Evolutionary conservation across 164 flowering plant genomes (phyloP).

Genomic region (Berberis vulgaris): DNA sequence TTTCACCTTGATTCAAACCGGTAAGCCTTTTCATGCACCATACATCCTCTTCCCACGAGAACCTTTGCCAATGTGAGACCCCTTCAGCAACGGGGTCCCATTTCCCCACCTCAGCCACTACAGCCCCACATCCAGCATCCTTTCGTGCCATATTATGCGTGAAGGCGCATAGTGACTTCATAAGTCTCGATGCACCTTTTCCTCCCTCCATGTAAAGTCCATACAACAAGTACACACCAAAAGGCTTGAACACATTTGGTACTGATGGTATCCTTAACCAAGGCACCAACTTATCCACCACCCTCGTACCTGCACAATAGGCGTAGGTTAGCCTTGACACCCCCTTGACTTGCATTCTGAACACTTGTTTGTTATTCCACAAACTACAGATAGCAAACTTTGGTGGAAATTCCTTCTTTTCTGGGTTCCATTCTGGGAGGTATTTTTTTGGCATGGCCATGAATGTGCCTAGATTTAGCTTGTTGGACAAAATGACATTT

Average conservation of each 20-base stretch:
- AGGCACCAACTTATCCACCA: slow-evolving; percentile 45
- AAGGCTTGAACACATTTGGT: slow-evolving; percentile 51
- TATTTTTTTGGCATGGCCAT: slow-evolving; percentile 46
- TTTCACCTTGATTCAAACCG: slow-evolving; percentile 1
- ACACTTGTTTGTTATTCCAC: slow-evolving; percentile 66
- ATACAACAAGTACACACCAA: slow-evolving; percentile 54
- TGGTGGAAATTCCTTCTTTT: slow-evolving; percentile 20
- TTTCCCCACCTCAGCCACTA: slow-evolving; percentile 63
- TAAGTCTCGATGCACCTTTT: slow-evolving; percentile 27
- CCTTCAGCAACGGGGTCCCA: slow-evolving; percentile 45
- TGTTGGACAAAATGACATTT: slow-evolving; percentile 30
- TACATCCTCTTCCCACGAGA: slow-evolving; percentile 58
- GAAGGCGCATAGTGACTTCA: slow-evolving; percentile 47
- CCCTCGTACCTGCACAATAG: slow-evolving; percentile 36
- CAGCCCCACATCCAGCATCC: slow-evolving; percentile 42
- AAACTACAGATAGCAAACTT: slow-evolving; percentile 60
- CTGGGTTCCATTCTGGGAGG: slow-evolving; percentile 31
- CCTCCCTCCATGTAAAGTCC: slow-evolving; percentile 62
- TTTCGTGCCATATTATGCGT: slow-evolving; percentile 57
- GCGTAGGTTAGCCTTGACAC: slow-evolving; percentile 36
- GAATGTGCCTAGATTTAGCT: slow-evolving; percentile 63
- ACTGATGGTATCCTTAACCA: slow-evolving; percentile 61
- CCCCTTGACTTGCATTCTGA: slow-evolving; percentile 53
- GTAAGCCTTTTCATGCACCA: slow-evolving; percentile 67
- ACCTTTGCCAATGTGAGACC: slow-evolving; percentile 58